A percentile compares a stretch with the other conserved stretches of the same genome.
These are phyloP conservation scores for Fusarium avenaceum DNA, from an alignment of 2,329 filamentous ascomycete genomes.

Conservation along the genomic window DNA sequence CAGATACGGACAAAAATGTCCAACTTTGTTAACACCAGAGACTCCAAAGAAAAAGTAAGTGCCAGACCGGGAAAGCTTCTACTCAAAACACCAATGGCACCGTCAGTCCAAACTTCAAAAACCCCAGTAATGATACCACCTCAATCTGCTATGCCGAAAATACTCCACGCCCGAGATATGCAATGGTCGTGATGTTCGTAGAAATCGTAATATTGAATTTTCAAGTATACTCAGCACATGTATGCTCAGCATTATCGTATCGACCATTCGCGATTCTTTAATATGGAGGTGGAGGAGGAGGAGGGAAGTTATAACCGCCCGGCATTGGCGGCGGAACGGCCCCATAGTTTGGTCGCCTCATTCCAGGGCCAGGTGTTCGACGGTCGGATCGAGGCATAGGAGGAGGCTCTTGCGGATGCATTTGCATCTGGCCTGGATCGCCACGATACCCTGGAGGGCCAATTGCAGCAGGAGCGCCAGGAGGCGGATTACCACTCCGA, in stretches of 20 bases:
- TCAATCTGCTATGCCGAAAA: constrained; percentile 43
- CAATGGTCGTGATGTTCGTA: constrained; percentile 50
- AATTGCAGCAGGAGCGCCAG: constrained; percentile 39
- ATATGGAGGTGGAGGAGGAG: constrained; percentile 37
- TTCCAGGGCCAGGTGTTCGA: constrained; percentile 49
- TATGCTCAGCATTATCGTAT: constrained; percentile 27
- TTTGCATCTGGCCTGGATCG: constrained; percentile 43
- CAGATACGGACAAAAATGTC: constrained; percentile 41
- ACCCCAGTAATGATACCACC: constrained; percentile 44
- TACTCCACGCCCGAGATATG: constrained; percentile 48
- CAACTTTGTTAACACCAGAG: constrained; percentile 42
- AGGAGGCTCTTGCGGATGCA: constrained; percentile 46
- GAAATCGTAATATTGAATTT: constrained; percentile 45
- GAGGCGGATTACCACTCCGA: constrained; percentile 57
- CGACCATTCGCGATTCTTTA: constrained; percentile 20
- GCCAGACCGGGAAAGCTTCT: constrained; percentile 40
- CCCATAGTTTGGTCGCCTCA: constrained; percentile 42
- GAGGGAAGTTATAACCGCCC: constrained; percentile 41
- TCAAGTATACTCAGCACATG: constrained; percentile 29
- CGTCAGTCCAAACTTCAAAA: constrained; percentile 46
- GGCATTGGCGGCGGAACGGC: constrained; percentile 43
- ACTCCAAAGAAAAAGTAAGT: constrained; percentile 46
- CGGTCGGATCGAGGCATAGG: constrained; percentile 46
- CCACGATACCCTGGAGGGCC: constrained; percentile 47
- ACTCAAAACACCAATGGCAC: constrained; percentile 40